phyloP scores from a whole-genome alignment of 441 rosid species.

The Erodium moschatum region DNA sequence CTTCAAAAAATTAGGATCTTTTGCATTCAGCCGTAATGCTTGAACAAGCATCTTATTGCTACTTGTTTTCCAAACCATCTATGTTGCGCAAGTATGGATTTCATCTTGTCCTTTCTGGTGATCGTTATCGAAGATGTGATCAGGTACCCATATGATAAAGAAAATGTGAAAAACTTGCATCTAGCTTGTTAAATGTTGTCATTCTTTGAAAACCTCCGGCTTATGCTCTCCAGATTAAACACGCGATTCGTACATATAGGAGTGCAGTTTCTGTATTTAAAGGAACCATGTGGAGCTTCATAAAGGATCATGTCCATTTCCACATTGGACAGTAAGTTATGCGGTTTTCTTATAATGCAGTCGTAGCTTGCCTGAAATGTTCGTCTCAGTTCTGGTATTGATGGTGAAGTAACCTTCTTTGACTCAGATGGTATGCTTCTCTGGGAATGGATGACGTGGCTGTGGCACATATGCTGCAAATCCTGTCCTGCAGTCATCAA shows the following conservation, averaged over 20 bases:
- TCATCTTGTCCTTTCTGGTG: constrained; percentile 97
- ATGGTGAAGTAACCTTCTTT: constrained; percentile 20
- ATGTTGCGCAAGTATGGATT: constrained; percentile 97
- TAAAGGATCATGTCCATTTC: constrained; percentile 93
- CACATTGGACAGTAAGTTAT: constrained; percentile 90
- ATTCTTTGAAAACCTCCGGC: constrained; percentile 20
- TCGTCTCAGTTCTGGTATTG: constrained; percentile 12
- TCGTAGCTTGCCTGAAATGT: constrained; percentile 18
- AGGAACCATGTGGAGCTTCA: constrained; percentile 81
- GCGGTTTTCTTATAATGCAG: constrained; percentile 12
- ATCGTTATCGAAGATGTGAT: constrained; percentile 83
- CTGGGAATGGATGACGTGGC: constrained; percentile 94
- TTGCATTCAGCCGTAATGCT: constrained; percentile 94
- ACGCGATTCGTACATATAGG: constrained; percentile 88
- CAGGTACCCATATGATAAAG: constrained; percentile 51
- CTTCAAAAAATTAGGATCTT: constrained; percentile 48
- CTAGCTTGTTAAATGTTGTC: constrained; percentile 17
- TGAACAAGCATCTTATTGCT: constrained; percentile 99
- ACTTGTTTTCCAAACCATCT: constrained; percentile 72
- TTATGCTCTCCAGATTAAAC: constrained; percentile 57
- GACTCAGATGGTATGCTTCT: constrained; percentile 76
- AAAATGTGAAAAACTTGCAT: constrained; percentile 14
- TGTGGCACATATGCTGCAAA: constrained; percentile 67
- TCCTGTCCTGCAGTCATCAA: constrained; percentile 79
- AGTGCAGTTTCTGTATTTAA: constrained; percentile 81